Evolutionary conservation across 1,284 basidiomycete species (phyloP), one percentile per base, ranked within the genome.

Genomic region (Neonothopanus nambi): DNA sequence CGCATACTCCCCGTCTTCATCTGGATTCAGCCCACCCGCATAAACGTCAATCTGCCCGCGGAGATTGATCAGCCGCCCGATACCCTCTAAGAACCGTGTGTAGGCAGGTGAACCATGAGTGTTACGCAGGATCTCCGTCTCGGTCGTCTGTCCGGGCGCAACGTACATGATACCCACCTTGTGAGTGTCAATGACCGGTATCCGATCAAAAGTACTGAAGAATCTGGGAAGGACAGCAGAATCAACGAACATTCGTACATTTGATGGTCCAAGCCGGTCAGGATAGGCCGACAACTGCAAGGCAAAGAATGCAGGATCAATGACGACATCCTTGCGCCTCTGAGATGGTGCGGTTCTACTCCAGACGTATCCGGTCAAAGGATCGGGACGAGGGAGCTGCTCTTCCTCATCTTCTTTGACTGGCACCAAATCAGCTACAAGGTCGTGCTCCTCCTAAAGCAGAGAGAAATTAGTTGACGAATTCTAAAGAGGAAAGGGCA

Each of bases 131-230:
- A 99, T 98, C 56, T 97, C 93, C 8, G 73, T 71, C 66, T 99
- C 96, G 21, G 82, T 75, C 12, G 77, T 87, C 70, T 99, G 97
- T 0, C 92, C 92, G 2, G 94, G 92, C 0, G 91, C 96, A 40
- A 96, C 96, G 66, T 98, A 99, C 70, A 99, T 77, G 37, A 99
- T 91, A 3, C 95, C 97, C 38, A 99, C 91, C 71, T 97, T 96
- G 73, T 98, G 93, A 1, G 94, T 96, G 70, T 99, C 97, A 59
- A 99, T 97, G 57, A 98, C 95, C 0, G 95, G 95, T 49, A 91
- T 90, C 40, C 84, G 79, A 64, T 98, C 95, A 30, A 99, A 79
- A 3, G 79, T 82, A 13, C 82, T 77, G 60, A 95, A 78, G 61
- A 87, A 82, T 21, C 69, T 67, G 2, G 77, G 69, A n/a, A 87